Evolutionary conservation across 208 protist genomes (phyloP).

Genomic region (Trypanosoma cruzi): DNA sequence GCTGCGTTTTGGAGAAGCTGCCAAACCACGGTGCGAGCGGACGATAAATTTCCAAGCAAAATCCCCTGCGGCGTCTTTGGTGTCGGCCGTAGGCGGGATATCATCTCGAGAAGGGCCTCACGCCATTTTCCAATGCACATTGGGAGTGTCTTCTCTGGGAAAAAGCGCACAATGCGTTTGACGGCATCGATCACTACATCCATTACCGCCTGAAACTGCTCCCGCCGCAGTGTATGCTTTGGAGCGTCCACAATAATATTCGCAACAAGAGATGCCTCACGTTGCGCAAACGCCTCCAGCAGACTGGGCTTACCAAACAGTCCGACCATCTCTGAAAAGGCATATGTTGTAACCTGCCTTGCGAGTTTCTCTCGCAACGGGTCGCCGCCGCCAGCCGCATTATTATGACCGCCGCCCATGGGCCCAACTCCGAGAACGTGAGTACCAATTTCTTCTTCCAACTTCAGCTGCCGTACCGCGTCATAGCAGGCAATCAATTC

Average conservation of each 20-base stretch:
- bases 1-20: slow-evolving; percentile 35
- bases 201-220: slow-evolving; percentile 25
- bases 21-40: slow-evolving; percentile 19
- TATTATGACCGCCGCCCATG: slow-evolving; percentile 6
- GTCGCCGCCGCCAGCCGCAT: slow-evolving; percentile 1
- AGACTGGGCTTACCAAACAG: slow-evolving; percentile 19
- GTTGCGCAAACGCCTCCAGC: slow-evolving; percentile 28
- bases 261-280: slow-evolving; percentile 20
- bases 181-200: slow-evolving; percentile 20
- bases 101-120: slow-evolving; percentile 26
- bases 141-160: slow-evolving; percentile 48
- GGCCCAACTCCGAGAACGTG: not conserved
- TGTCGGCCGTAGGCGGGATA: slow-evolving; percentile 26
- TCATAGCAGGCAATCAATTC: slow-evolving; percentile 45
- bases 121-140: slow-evolving; percentile 48
- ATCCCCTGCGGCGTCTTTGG: slow-evolving; percentile 6
- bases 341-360: slow-evolving; percentile 20
- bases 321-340: slow-evolving; percentile 16
- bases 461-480: slow-evolving; percentile 41
- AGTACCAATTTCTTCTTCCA: slow-evolving; percentile 7
- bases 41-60: slow-evolving; percentile 32
- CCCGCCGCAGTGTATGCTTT: slow-evolving; percentile 7
- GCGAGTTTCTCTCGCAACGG: slow-evolving; percentile 15
- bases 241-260: slow-evolving; percentile 8
- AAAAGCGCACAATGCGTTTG: slow-evolving; percentile 45